These are phyloP conservation scores for Oldenlandia corymbosa DNA, from an alignment of 257 asterid genomes.

Conservation along the genomic window DNA sequence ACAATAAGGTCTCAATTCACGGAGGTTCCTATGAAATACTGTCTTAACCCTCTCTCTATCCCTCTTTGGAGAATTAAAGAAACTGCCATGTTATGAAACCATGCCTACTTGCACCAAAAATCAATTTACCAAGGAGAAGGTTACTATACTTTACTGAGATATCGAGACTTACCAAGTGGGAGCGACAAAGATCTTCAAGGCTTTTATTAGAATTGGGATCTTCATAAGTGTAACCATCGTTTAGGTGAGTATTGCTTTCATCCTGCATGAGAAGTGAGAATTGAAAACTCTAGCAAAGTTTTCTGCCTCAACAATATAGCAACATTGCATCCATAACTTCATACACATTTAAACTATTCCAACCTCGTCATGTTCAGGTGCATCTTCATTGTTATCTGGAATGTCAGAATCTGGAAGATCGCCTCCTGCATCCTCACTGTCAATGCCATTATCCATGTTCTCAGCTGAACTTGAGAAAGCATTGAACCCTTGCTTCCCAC, in stretches of 20 bases:
- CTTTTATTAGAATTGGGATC: slow-evolving; percentile 42
- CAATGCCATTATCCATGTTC: slow-evolving; percentile 38
- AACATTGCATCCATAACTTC: too few relatives aligned
- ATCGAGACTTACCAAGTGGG: slow-evolving; percentile 68
- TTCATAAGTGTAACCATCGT: slow-evolving; percentile 22
- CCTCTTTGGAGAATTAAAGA: not conserved
- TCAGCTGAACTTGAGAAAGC: slow-evolving; percentile 30
- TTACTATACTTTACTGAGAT: not conserved
- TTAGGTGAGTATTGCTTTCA: slow-evolving; percentile 29
- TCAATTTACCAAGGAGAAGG: not conserved
- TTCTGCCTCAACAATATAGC: not conserved
- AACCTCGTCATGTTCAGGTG: slow-evolving; percentile 47
- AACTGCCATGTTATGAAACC: too few relatives aligned
- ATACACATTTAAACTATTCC: not conserved
- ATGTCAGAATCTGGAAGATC: slow-evolving; percentile 55
- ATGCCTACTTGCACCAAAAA: not conserved
- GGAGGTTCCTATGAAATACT: not conserved
- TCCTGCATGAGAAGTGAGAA: slow-evolving; percentile 34
- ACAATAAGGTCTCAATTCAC: not conserved
- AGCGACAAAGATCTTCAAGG: slow-evolving; percentile 90
- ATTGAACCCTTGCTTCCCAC: slow-evolving; percentile 32
- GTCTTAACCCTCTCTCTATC: not conserved
- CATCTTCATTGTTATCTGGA: slow-evolving; percentile 40
- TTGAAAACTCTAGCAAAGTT: slow-evolving; percentile 9
- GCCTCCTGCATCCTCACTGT: slow-evolving; percentile 56